Conservation (phyloP, 805 yeast species). For the Trichomonascus vanleenenianus region DNA sequence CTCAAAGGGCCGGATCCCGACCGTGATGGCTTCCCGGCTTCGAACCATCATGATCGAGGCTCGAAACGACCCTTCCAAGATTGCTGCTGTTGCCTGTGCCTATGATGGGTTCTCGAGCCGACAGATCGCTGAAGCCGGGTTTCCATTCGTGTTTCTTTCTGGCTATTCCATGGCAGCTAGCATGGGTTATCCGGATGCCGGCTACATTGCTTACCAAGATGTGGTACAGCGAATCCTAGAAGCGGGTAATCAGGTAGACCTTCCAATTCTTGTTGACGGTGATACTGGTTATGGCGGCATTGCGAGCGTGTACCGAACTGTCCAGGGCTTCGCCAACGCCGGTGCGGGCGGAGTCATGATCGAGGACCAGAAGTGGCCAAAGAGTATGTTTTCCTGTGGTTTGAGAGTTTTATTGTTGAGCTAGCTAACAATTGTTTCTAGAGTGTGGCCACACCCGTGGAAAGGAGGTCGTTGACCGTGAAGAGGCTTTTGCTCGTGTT, state of each 20-base stretch:
- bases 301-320: conserved; percentile 8
- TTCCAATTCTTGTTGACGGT: conserved; percentile 10
- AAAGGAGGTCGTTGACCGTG: conserved; percentile 6
- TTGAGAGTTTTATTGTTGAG: too few relatives aligned
- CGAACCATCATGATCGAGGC: conserved; percentile 6
- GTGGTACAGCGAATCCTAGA: conserved; percentile 5
- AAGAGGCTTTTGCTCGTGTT: conserved; percentile 7
- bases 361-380: conserved; percentile 10
- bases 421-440: too few relatives aligned
- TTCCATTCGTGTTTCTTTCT: conserved; percentile 8
- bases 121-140: conserved; percentile 10
- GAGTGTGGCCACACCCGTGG: conserved; percentile 10
- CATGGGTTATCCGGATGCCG: conserved; percentile 8
- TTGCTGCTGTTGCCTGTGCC: conserved; percentile 7
- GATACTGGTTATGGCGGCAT: conserved; percentile 11
- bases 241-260: conserved; percentile 1
- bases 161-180: conserved; percentile 7
- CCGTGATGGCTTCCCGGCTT: not conserved
- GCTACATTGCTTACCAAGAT: conserved; percentile 8
- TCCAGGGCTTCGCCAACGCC: conserved; percentile 9
- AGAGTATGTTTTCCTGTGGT: not conserved
- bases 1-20: not conserved
- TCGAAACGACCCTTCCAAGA: conserved; percentile 3
- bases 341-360: conserved; percentile 11
- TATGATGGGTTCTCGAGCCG: conserved; percentile 8